phyloP scores from a whole-genome alignment of 495 filamentous ascomycete genomes.

The Thermochaetoides thermophila region DNA sequence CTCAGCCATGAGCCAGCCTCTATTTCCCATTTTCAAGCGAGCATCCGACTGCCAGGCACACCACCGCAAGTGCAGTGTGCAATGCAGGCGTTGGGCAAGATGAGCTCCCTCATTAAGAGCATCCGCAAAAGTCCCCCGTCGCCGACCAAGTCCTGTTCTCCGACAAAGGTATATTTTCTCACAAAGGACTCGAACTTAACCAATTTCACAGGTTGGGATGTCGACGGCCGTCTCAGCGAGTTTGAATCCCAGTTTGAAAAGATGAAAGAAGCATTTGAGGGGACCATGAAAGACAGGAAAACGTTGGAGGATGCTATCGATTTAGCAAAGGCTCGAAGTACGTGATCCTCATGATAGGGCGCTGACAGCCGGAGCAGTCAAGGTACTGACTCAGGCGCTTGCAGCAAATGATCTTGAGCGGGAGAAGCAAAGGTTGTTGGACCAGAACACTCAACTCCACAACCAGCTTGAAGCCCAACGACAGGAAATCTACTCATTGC shows the following conservation, averaged over 20 bases:
- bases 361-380: too few species aligned
- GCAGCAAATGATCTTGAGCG: conserved; percentile 54
- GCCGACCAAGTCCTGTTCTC: conserved; percentile 20
- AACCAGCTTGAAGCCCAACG: conserved; percentile 45
- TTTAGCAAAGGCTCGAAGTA: conserved; percentile 60
- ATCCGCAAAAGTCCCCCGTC: conserved; percentile 6
- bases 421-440: conserved; percentile 39
- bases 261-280: conserved; percentile 47
- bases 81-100: conserved; percentile 4
- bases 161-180: conserved; percentile 40
- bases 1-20: too few species aligned
- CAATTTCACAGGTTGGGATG: conserved; percentile 53
- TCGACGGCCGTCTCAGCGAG: conserved; percentile 46
- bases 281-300: conserved; percentile 43
- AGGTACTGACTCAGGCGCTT: conserved; percentile 2
- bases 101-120: conserved; percentile 12
- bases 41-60: conserved; percentile 6
- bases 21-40: conserved; percentile 3
- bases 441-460: conserved; percentile 40
- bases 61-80: conserved; percentile 4
- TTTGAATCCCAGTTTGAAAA: conserved; percentile 48
- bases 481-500: conserved; percentile 39
- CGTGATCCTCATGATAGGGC: too few species aligned
- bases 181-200: conserved; percentile 53
- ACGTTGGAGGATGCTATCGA: conserved; percentile 53